Conservation (phyloP, 352 stramenopile species). For the Globisporangium carolinianum region DNA sequence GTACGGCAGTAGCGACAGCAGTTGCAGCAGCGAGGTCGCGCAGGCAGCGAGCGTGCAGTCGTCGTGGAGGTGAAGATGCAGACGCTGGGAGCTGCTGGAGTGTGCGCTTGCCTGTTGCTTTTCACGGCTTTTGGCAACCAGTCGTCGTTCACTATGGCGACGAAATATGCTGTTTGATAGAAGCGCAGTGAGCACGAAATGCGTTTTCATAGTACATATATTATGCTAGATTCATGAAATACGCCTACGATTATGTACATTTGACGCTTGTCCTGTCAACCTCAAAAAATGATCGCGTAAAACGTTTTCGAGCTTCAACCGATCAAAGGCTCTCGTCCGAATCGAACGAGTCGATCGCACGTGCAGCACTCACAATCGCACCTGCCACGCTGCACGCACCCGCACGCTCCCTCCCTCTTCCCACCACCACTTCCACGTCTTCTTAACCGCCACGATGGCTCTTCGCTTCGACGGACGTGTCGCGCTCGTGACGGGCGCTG, state of each 20-base stretch:
- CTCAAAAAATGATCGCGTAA: constrained; percentile 4
- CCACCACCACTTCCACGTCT: not conserved
- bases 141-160: not conserved
- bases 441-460: constrained; percentile 17
- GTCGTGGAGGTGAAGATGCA: not conserved
- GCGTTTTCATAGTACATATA: not conserved
- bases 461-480: constrained; percentile 75
- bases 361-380: constrained; percentile 8
- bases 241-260: not conserved
- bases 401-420: constrained; percentile 6
- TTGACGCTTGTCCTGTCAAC: not conserved
- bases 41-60: not conserved
- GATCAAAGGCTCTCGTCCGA: not conserved
- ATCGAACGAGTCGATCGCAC: not conserved
- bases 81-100: not conserved
- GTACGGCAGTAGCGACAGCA: not conserved
- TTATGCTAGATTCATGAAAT: not conserved
- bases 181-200: no score
- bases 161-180: no score
- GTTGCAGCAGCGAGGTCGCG: not conserved
- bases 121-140: not conserved
- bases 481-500: constrained; percentile 73
- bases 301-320: constrained; percentile 4
- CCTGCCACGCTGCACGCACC: constrained; percentile 2
- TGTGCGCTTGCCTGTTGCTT: not conserved